phyloP scores from a whole-genome alignment of 805 yeast genomes.

The Candida maris region DNA sequence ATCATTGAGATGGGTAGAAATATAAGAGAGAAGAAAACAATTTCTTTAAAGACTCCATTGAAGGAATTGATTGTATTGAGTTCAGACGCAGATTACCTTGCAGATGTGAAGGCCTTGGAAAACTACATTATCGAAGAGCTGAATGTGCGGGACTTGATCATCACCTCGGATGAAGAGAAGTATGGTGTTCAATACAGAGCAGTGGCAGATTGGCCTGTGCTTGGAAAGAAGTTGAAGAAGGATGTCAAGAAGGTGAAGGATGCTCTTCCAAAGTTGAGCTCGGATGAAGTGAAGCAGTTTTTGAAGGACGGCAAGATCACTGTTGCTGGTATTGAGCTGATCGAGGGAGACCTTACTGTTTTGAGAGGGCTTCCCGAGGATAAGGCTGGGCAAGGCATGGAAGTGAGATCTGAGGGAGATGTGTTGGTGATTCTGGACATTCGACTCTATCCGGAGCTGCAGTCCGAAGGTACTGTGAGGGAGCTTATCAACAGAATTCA shows the following conservation, averaged over 20 bases:
- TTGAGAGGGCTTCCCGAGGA: slow-evolving; percentile 81
- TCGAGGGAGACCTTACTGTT: slow-evolving; percentile 84
- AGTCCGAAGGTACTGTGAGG: slow-evolving; percentile 93
- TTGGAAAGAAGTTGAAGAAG: slow-evolving; percentile 94
- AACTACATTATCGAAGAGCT: slow-evolving; percentile 84
- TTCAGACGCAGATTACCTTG: slow-evolving; percentile 67
- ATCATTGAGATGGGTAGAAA: slow-evolving; percentile 95
- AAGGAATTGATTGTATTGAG: slow-evolving; percentile 83
- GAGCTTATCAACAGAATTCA: slow-evolving; percentile 96
- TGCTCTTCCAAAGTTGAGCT: slow-evolving; percentile 78
- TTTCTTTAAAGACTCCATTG: slow-evolving; percentile 93
- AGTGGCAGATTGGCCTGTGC: slow-evolving; percentile 98
- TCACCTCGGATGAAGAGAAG: slow-evolving; percentile 85
- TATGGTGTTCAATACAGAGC: slow-evolving; percentile 91
- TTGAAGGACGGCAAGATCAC: slow-evolving; percentile 67
- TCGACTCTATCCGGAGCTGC: slow-evolving; percentile 80
- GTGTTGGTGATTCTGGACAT: slow-evolving; percentile 88
- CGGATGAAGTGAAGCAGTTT: slow-evolving; percentile 78
- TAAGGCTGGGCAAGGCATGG: slow-evolving; percentile 65
- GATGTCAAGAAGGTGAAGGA: slow-evolving; percentile 93
- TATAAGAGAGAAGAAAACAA: slow-evolving; percentile 92
- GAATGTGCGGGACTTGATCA: slow-evolving; percentile 82
- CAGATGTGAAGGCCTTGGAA: slow-evolving; percentile 74
- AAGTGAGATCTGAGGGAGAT: slow-evolving; percentile 83
- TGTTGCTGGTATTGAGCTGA: slow-evolving; percentile 87